These are phyloP conservation scores for Aspergillus neoniger DNA, from an alignment of 2,329 filamentous ascomycete genomes.

Conservation along the genomic window DNA sequence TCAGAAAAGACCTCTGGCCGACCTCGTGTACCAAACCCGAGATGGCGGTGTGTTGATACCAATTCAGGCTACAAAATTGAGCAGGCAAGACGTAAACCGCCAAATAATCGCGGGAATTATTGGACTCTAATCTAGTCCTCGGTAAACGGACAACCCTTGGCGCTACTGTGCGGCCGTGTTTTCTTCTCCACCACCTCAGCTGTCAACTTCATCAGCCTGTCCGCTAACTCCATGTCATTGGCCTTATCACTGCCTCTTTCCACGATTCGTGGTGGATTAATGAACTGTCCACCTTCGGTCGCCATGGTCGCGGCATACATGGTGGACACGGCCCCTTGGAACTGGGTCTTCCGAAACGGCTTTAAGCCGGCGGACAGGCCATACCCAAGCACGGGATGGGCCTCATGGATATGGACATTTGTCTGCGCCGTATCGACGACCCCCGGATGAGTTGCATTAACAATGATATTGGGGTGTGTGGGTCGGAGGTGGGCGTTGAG, in stretches of 20 bases:
- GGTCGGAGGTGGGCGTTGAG: not conserved
- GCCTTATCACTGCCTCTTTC: slow-evolving; percentile 6
- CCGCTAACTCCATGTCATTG: not conserved
- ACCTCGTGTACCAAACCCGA: too few relatives aligned
- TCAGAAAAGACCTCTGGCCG: too few relatives aligned
- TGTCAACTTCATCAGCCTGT: slow-evolving; percentile 3
- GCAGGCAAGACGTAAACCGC: too few relatives aligned
- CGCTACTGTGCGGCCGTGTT: not conserved
- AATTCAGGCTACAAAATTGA: too few relatives aligned
- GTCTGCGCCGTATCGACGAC: slow-evolving; percentile 3
- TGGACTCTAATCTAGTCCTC: not conserved
- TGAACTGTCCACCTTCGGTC: slow-evolving; percentile 1
- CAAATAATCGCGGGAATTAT: too few relatives aligned
- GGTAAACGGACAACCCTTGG: slow-evolving; percentile 4
- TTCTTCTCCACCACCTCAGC: slow-evolving; percentile 5
- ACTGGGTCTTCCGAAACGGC: slow-evolving; percentile 5
- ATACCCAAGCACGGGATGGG: not conserved
- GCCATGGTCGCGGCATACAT: slow-evolving; percentile 6
- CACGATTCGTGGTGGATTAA: not conserved
- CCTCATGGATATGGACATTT: slow-evolving; percentile 2
- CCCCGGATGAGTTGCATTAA: slow-evolving; percentile 3
- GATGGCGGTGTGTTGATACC: too few relatives aligned
- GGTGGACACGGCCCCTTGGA: slow-evolving; percentile 7
- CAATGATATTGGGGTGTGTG: slow-evolving; percentile 5
- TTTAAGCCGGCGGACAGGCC: not conserved